Base-by-base conservation (phyloP, 2,329 filamentous ascomycete genomes). In the Colletotrichum chlorophyti region DNA sequence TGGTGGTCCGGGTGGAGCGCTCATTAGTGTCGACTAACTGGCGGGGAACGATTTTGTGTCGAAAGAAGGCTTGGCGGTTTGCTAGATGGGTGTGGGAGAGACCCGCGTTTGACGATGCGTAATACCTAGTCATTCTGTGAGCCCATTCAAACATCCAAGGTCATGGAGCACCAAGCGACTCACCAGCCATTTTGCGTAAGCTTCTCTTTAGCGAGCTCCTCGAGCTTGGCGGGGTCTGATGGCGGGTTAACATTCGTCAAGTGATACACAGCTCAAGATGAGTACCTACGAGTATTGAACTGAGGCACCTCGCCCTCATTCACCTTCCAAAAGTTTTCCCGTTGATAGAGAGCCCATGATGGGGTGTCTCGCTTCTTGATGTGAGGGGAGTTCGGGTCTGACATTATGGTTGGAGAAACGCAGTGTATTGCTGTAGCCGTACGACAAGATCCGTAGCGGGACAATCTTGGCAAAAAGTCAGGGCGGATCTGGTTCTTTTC, bases 1-100 rank as follows among this genome's bases (percentile, higher is more conserved):
- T 83, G 4, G 72, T 74, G 11, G 83, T 83, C 2, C 72, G 71
- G 1, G 83, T 86, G 64, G 88, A 84, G 32, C 84, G 80, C 27
- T 70, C 70, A 65, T 83, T 85, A 7, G 83, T 58, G 69, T 88
- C 83, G 37, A 87, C 78, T 1, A 89, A 79, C 75, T 82, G 83
- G 40, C 80, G 79, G 1, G 85, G 84, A 42, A 89, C 77, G 64
- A 89, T 84, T 40, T 83, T 79, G 72, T 87, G 84, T 1, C 84
- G 78, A 71, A 83, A 86, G 74, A 89, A 89, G 48, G 86, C 82
- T 69, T 86, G 80, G 5, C 85, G 79, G 68, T 88, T 89, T 19
- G 81, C 82, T n/a, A 77, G 72, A 61, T 80, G 77, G 3, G 76
- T 79, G 64, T 74, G 76, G 1, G 80, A 84, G 58, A 79, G 76